Evolutionary conservation across 345 rosid species (phyloP), one percentile per base, ranked within the genome.

Genomic region (Trapa incisa): DNA sequence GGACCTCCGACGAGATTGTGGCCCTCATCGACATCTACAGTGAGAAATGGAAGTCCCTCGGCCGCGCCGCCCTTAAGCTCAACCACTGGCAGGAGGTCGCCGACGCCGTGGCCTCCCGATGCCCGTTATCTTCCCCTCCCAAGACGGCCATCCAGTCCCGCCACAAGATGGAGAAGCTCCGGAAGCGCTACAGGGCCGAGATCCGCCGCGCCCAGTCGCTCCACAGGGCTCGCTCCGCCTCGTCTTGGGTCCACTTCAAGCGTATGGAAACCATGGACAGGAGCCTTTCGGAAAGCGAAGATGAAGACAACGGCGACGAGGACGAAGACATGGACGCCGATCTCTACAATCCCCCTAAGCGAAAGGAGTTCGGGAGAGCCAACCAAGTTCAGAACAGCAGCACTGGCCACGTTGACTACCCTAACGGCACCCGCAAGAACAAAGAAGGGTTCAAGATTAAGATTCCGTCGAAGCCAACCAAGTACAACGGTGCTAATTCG

Each of bases 151-250:
- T 88, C 60, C 98, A 92, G 83, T 92, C 97, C 71, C 89, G 97
- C 2, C 98, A 92, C 73, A 92, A 92, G 89, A 92, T 92, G 98
- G 98, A 92, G 89, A 92, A 92, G 78, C 91, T 92, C 5, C 84
- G 98, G 6, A 85, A 92, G 68, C 84, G 97, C 50, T 89, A 92
- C 63, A 85, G 97, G 0, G 82, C 96, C 3, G 96, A 92, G 91
- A 87, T 89, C 75, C 95, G 88, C 81, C 77, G 98, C 8, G 89
- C 93, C 29, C 80, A 87, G 72, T 89, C 97, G 45, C 81, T 89
- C 76, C 98, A 97, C 1, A 81, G 83, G 42, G 80, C 89, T 12
- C 80, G 88, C 61, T 92, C 86, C 65, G 58, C 82, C 9, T 92
- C 97, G 1, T 85, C 93, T 12, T 92, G 97, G 97, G 93, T 92